Base-by-base conservation (phyloP, 108 stramenopile genomes). In the Phaeodactylum tricornutum region DNA sequence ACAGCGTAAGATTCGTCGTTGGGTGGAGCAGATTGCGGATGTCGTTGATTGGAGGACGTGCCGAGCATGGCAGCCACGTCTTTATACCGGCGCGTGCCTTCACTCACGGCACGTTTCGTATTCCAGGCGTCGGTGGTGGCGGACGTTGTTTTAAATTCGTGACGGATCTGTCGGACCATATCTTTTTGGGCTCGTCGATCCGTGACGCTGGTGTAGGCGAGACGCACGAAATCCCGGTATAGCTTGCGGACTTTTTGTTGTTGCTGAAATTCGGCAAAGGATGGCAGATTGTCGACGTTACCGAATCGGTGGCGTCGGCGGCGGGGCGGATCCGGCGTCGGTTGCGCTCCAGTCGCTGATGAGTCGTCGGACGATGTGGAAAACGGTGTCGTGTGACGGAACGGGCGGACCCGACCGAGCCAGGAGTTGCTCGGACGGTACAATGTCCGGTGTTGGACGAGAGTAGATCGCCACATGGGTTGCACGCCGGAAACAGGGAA, bases 41-140 rank as follows among this genome's bases (percentile, higher is more conserved):
- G n/a, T n/a, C n/a, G n/a, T n/a, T n/a, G n/a, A n/a, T n/a, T n/a
- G n/a, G n/a, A n/a, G n/a, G n/a, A n/a, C 33, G 33, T 43, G 4
- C 45, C 45, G 4, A 48, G 29, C 47, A 48, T 48, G 2, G 47
- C 25, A 5, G 47, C 30, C 29, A 48, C 26, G 22, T 48, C 47
- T 27, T 48, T 48, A 31, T 29, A 48, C 5, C 47, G 47, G 30
- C 26, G 22, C 6, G n/a, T 27, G 2, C 47, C 47, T 48, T 48
- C 47, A 4, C 28, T 29, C 14, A 48, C 15, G 47, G 47, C 47
- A 19, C 47, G 47, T 31, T 46, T 46, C 4, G 15, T 41, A 41
- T 41, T 20, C 39, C 39, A 41, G 19, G 14, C 5, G 9, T 15
- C 16, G 19, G 21, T 41, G 39, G 14, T 4, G 16, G 39, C 5